phyloP scores from a whole-genome alignment of 768 basidiomycete genomes.

The Tephrocybe rancida region DNA sequence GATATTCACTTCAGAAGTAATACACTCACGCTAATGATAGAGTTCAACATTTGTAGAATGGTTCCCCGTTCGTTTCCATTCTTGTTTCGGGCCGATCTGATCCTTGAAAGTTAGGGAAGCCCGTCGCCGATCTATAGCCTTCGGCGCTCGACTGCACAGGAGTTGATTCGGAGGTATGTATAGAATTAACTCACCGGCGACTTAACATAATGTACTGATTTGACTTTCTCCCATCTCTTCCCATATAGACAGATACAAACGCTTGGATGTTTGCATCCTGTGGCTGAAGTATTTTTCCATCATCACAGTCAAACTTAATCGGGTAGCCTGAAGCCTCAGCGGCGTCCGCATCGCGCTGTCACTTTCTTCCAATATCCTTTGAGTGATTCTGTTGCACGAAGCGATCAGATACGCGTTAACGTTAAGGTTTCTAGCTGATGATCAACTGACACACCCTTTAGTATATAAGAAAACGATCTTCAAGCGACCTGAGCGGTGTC shows the following conservation, averaged over 20 bases:
- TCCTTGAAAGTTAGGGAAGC: not conserved
- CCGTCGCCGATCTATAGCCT: not conserved
- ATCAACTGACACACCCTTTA: conserved; percentile 24
- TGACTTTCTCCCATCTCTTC: not conserved
- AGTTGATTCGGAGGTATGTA: not conserved
- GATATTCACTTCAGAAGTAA: not conserved
- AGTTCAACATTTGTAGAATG: not conserved
- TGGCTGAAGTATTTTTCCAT: conserved; percentile 15
- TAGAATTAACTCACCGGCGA: not conserved
- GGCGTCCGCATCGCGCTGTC: conserved; percentile 20
- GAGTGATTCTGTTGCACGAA: conserved; percentile 13
- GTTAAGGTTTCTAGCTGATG: conserved; percentile 26
- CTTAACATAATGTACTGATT: not conserved
- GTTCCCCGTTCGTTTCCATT: not conserved
- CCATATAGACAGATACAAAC: not conserved
- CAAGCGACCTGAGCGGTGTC: conserved; percentile 2
- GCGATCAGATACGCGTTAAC: conserved; percentile 23
- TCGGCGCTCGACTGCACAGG: not conserved
- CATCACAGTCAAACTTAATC: conserved; percentile 29
- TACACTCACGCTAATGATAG: not conserved
- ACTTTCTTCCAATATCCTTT: conserved; percentile 16
- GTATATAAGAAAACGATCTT: conserved; percentile 16
- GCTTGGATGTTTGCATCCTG: conserved; percentile 1
- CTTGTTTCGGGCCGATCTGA: not conserved
- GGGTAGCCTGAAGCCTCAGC: conserved; percentile 8